These are phyloP conservation scores for Penicillium sp. DNA, from an alignment of 2,329 filamentous ascomycete genomes.

Conservation along the genomic window DNA sequence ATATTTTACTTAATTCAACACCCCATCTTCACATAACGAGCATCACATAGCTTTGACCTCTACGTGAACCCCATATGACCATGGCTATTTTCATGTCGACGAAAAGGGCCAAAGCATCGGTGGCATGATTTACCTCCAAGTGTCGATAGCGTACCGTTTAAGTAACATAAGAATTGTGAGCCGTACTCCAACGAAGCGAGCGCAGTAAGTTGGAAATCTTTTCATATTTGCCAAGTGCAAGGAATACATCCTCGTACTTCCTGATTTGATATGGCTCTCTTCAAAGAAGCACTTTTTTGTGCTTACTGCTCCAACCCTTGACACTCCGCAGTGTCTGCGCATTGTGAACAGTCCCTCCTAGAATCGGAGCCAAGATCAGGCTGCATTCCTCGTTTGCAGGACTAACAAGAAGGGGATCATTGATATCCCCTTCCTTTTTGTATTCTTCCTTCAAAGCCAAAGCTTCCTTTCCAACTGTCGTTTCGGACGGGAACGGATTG, in stretches of 20 bases:
- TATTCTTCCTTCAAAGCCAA: slow-evolving; percentile 23
- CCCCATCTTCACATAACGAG: not conserved
- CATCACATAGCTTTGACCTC: not conserved
- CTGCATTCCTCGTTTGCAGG: slow-evolving; percentile 24
- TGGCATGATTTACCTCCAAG: not conserved
- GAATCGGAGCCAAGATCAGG: slow-evolving; percentile 17
- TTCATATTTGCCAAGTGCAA: slow-evolving; percentile 5
- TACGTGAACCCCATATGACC: not conserved
- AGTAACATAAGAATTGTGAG: not conserved
- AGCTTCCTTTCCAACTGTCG: slow-evolving; percentile 17
- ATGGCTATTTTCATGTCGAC: not conserved
- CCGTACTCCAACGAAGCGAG: not conserved
- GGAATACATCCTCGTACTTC: slow-evolving; percentile 14
- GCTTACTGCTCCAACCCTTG: slow-evolving; percentile 25
- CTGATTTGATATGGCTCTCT: slow-evolving; percentile 13
- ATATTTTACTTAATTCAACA: not conserved
- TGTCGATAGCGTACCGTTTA: not conserved
- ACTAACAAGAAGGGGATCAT: slow-evolving; percentile 23
- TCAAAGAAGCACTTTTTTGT: slow-evolving; percentile 15
- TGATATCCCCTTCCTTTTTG: slow-evolving; percentile 15
- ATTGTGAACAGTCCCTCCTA: slow-evolving; percentile 13
- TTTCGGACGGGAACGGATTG: slow-evolving; percentile 20
- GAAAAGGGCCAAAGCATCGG: not conserved
- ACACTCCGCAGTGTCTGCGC: slow-evolving; percentile 18
- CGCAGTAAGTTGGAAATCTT: slow-evolving; percentile 3